Evolutionary conservation across 495 filamentous ascomycete genomes (phyloP).

Genomic region (Penicillium verhagenii): DNA sequence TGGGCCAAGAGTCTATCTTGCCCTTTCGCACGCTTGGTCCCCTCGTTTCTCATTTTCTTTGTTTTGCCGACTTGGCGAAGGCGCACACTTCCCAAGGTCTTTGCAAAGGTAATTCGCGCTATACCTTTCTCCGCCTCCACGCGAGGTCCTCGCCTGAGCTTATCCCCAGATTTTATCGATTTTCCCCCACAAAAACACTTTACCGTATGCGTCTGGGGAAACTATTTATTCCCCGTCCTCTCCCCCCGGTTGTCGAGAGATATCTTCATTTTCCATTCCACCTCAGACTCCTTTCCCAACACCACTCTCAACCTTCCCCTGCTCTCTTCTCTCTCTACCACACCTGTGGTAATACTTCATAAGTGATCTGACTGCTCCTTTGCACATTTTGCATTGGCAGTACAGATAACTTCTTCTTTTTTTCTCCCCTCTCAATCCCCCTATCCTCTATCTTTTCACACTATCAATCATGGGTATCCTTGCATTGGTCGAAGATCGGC

Average conservation of each 20-base stretch:
- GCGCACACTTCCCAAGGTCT: not conserved
- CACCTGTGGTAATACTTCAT: not conserved
- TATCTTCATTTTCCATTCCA: slow-evolving; percentile 5
- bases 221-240: slow-evolving; percentile 23
- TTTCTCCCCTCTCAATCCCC: not conserved
- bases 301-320: not conserved
- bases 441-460: not conserved
- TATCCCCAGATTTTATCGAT: slow-evolving; percentile 23
- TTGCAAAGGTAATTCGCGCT: slow-evolving; percentile 10
- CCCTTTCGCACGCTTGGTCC: slow-evolving; percentile 9
- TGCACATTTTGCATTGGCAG: slow-evolving; percentile 12
- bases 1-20: slow-evolving; percentile 3
- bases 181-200: slow-evolving; percentile 6
- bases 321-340: slow-evolving; percentile 2
- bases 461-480: slow-evolving; percentile 53
- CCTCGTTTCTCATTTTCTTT: slow-evolving; percentile 5
- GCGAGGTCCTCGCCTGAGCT: slow-evolving; percentile 8
- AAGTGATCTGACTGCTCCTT: slow-evolving; percentile 5
- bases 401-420: not conserved
- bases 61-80: slow-evolving; percentile 21
- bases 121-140: slow-evolving; percentile 31
- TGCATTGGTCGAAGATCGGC: slow-evolving; percentile 63
- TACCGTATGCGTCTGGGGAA: slow-evolving; percentile 17
- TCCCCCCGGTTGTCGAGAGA: slow-evolving; percentile 9
- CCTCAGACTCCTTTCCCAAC: not conserved